Evolutionary conservation across 2,329 filamentous ascomycete species (phyloP).

Genomic region (Hypoxylon sp.): DNA sequence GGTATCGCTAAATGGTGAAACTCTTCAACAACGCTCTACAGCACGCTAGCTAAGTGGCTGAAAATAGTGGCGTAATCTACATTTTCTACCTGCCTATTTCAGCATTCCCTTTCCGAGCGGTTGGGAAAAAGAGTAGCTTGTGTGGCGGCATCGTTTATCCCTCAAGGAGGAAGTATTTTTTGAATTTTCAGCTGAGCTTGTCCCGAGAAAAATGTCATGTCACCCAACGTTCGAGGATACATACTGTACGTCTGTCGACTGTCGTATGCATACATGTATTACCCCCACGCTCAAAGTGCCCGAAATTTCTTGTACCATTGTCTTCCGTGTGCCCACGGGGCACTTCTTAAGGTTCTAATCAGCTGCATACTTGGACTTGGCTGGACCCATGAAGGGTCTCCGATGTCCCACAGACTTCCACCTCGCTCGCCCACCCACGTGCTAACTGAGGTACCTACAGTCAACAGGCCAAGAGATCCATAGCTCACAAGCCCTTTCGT

Average conservation of each 20-base stretch:
- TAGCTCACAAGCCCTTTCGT: background rate
- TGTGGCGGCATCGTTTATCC: background rate
- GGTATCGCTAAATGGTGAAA: slow-evolving; percentile 12
- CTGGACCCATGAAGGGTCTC: background rate
- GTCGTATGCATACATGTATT: no score
- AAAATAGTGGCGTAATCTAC: slow-evolving; percentile 9
- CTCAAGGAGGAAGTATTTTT: background rate
- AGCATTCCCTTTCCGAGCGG: slow-evolving; percentile 12
- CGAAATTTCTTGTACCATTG: background rate
- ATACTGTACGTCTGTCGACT: background rate
- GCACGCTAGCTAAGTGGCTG: slow-evolving; percentile 7
- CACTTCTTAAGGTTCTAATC: background rate
- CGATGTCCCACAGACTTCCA: background rate
- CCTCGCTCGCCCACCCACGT: background rate
- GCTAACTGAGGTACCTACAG: no score
- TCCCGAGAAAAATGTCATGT: background rate
- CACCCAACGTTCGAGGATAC: background rate
- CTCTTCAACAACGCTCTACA: background rate
- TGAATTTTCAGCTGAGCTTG: background rate
- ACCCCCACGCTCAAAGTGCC: background rate
- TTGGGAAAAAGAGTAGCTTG: slow-evolving; percentile 3
- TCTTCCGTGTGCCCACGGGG: background rate
- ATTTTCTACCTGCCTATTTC: slow-evolving; percentile 18
- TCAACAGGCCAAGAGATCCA: background rate
- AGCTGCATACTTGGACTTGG: background rate